Evolutionary conservation across 192 early-diverging fungal genomes (phyloP).

Genomic region (Entophlyctis helioformis): DNA sequence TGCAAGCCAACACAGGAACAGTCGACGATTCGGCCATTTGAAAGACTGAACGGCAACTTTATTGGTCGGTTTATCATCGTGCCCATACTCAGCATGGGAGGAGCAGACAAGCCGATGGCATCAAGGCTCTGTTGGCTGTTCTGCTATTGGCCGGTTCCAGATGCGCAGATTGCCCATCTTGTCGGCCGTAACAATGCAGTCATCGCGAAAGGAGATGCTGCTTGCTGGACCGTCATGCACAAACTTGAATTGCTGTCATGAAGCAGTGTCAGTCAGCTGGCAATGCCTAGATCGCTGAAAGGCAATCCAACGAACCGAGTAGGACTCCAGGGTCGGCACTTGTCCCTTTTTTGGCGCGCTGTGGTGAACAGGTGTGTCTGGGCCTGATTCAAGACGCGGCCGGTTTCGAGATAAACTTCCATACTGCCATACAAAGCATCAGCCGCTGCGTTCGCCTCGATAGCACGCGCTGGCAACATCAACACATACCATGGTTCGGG

Average conservation of each 20-base stretch:
- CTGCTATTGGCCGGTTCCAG: constrained; percentile 52
- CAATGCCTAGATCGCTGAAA: neutral
- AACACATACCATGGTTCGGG: too few species aligned
- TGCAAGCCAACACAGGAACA: too few species aligned
- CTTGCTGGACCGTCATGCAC: constrained; percentile 53
- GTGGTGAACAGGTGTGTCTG: neutral
- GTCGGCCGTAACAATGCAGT: constrained; percentile 63
- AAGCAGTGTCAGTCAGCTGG: neutral
- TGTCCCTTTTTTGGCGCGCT: constrained; percentile 4
- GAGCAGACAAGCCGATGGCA: too few species aligned
- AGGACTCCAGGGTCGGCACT: constrained; percentile 23
- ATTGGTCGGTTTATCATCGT: too few species aligned
- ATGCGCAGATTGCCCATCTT: constrained; percentile 58
- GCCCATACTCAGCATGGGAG: too few species aligned
- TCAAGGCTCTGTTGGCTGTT: too few species aligned
- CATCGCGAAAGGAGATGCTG: constrained; percentile 52
- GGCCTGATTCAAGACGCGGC: constrained; percentile 7
- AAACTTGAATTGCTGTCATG: constrained; percentile 21
- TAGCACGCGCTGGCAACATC: too few species aligned
- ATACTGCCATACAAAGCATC: constrained; percentile 5
- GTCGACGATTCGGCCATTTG: too few species aligned
- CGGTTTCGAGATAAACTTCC: neutral
- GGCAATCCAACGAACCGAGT: too few species aligned
- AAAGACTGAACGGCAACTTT: too few species aligned
- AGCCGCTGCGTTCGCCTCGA: too few species aligned